Evolutionary conservation across 148 eudicot species (phyloP), one percentile per base, ranked within the genome.

Genomic region (Cornus kousa): DNA sequence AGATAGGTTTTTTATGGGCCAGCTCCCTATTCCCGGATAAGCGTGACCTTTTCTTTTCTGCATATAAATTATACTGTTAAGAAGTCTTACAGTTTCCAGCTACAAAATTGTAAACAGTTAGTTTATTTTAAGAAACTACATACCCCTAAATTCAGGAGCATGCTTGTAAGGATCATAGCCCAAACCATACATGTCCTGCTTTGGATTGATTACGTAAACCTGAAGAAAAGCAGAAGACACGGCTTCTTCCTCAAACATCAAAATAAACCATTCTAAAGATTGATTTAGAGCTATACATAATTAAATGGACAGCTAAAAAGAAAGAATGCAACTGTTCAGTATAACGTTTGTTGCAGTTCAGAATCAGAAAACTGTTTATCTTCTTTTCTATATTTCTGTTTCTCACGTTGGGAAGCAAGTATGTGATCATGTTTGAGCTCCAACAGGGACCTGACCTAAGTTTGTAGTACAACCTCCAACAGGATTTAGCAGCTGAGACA

Each of bases 71-170:
- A 76, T 40, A 74, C 35, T n/a, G 71, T 67, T 43, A 79, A 57
- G 40, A 50, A 23, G 76, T 37, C 31, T 80, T 69, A 72, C 72
- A 72, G 23, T 82, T 75, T 71, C 60, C 48, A 67, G 70, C 40
- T 22, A 53, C 17, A 48, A 74, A 70, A 68, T 70, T 59, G 73
- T 22, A 76, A 20, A n/a, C 1, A 20, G 16, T 55, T 59, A 37
- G 70, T 70, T 81, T 50, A 66, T 28, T 53, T 74, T 17, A 37
- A 46, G 68, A 60, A 75, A 64, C 28, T 67, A 82, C 80, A 85
- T 85, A 95, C 98, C 98, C 81, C 98, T 85, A 74, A 95, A 95
- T 85, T 95, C 98, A 46, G 97, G 97, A 79, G 97, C 98, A 85
- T 90, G 84, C 85, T 87, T 91, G 82, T 84, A 95, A 9, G 97